Conservation (phyloP, 2,329 filamentous ascomycete genomes). For the Pseudogymnoascus sp. region DNA sequence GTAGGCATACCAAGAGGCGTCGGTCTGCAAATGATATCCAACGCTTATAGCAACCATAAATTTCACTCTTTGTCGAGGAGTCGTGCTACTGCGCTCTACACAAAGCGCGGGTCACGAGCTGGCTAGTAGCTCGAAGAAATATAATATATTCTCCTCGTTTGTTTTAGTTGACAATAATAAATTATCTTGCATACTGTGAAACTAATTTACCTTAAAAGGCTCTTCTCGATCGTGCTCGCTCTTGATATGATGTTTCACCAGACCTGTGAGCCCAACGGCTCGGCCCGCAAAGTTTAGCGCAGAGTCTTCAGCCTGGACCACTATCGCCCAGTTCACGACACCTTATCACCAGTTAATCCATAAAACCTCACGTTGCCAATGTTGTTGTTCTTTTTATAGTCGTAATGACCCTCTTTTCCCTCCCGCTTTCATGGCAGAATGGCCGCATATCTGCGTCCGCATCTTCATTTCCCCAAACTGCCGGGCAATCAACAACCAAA, state of each 20-base stretch:
- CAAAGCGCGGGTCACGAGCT: not conserved
- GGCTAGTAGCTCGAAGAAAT: not conserved
- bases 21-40: slow-evolving; percentile 1
- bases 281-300: slow-evolving; percentile 1
- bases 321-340: not conserved
- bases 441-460: slow-evolving; percentile 12
- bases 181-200: not conserved
- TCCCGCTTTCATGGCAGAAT: slow-evolving; percentile 17
- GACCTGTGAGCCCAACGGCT: not conserved
- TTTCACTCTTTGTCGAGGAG: not conserved
- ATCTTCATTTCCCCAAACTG: slow-evolving; percentile 13
- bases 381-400: not conserved
- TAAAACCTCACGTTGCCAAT: not conserved
- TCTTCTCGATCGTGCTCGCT: not conserved
- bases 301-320: slow-evolving; percentile 1
- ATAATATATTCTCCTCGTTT: not conserved
- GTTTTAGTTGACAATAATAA: not conserved
- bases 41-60: not conserved
- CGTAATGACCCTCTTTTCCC: slow-evolving; percentile 23
- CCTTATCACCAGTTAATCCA: not conserved
- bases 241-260: not conserved
- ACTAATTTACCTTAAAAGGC: not conserved
- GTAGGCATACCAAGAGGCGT: not conserved
- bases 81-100: not conserved
- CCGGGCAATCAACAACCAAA: slow-evolving; percentile 14